Evolutionary conservation across 2,329 filamentous ascomycete species (phyloP).

Genomic region (Teratosphaeria nubilosa): DNA sequence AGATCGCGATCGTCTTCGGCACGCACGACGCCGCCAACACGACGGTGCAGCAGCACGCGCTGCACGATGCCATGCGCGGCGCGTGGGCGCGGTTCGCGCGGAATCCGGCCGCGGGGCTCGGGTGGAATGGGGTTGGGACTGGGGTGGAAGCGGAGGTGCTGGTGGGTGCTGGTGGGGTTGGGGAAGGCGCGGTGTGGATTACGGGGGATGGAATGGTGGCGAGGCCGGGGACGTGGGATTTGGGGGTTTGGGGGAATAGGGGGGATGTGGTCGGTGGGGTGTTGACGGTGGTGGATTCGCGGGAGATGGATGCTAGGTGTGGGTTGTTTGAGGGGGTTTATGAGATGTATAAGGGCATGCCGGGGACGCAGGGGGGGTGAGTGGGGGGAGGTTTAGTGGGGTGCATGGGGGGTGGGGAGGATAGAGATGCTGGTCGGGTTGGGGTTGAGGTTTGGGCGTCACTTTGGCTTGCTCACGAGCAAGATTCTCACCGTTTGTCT

Average conservation of each 20-base stretch:
- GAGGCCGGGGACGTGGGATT: constrained; percentile 11
- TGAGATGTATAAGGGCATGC: background rate
- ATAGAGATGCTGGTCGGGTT: background rate
- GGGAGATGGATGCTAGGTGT: constrained; percentile 21
- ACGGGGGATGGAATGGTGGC: constrained; percentile 8
- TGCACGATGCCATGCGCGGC: constrained; percentile 23
- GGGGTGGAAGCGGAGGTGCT: constrained; percentile 14
- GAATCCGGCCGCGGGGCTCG: constrained; percentile 27
- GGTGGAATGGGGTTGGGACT: constrained; percentile 25
- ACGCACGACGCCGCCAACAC: constrained; percentile 17
- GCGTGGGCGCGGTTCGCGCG: constrained; percentile 29
- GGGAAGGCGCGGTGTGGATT: constrained; percentile 14
- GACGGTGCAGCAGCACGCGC: constrained; percentile 24
- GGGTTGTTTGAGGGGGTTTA: constrained; percentile 16
- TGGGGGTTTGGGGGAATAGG: constrained; percentile 19
- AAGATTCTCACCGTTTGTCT: background rate
- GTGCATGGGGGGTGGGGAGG: background rate
- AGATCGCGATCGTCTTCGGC: constrained; percentile 28
- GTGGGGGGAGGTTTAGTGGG: background rate
- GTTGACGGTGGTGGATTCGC: constrained; percentile 20
- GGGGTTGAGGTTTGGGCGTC: background rate
- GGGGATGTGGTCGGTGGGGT: constrained; percentile 14
- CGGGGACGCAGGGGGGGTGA: background rate
- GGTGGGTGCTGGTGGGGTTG: constrained; percentile 10
- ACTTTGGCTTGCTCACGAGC: background rate